Evolutionary conservation across 495 filamentous ascomycete genomes (phyloP).

Genomic region (Cladorrhinum samala): DNA sequence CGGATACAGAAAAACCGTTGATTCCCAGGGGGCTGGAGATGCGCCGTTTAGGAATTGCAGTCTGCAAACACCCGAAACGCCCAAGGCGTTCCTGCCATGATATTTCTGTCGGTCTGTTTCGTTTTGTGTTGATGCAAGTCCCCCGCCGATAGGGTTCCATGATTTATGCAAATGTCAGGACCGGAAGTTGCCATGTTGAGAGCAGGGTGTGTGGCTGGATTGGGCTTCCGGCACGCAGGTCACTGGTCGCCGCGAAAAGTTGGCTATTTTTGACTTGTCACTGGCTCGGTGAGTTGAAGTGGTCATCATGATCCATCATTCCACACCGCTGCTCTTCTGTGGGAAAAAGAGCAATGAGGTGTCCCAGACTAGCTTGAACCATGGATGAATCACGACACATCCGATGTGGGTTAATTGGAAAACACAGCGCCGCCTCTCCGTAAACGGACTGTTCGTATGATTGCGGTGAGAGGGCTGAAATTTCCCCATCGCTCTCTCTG

Average conservation of each 20-base stretch:
- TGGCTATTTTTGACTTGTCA: not conserved
- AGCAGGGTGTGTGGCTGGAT: no score
- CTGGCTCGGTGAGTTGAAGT: no score
- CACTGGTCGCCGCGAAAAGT: not conserved
- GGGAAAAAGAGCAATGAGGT: slow-evolving; percentile 7
- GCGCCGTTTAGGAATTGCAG: no score
- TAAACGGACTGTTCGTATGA: slow-evolving; percentile 1
- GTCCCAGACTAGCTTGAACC: slow-evolving; percentile 9
- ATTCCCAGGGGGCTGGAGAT: not conserved
- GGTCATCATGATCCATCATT: no score
- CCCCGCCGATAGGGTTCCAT: not conserved
- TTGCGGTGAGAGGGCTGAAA: slow-evolving; percentile 9
- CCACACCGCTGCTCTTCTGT: not conserved
- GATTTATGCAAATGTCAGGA: not conserved
- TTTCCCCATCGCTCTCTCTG: not conserved
- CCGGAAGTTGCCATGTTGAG: no score
- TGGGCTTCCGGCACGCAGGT: no score
- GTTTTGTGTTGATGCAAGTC: not conserved
- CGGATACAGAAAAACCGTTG: not conserved
- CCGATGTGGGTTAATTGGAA: slow-evolving; percentile 8
- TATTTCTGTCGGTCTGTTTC: not conserved
- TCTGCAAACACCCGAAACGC: no score
- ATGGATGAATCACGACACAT: slow-evolving; percentile 21
- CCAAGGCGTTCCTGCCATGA: no score
- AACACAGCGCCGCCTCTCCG: slow-evolving; percentile 3